Percentiles rank a stretch among this genome's conserved stretches.
Evolutionary conservation across 164 flowering plant species (phyloP).

Genomic region (Chloranthus sessilifolius): DNA sequence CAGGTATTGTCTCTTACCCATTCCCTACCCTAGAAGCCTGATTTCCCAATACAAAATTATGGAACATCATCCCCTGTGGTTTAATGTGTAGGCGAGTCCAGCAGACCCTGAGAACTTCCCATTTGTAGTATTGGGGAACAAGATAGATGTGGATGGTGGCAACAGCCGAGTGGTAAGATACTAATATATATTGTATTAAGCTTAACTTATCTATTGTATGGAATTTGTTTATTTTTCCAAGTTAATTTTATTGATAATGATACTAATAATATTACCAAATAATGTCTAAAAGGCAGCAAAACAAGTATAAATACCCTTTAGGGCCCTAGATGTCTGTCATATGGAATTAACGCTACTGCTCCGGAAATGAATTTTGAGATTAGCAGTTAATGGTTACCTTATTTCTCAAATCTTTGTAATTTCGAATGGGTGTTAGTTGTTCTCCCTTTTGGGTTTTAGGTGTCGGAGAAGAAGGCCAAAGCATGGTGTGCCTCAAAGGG

Average conservation of each 20-base stretch:
- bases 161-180: conserved; percentile 84
- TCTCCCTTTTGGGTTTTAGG: conserved; percentile 29
- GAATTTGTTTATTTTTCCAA: too few relatives aligned
- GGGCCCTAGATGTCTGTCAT: too few relatives aligned
- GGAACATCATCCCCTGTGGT: background rate
- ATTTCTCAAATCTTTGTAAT: background rate
- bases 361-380: too few relatives aligned
- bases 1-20: conserved; percentile 45
- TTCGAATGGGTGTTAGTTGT: background rate
- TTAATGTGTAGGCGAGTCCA: conserved; percentile 69
- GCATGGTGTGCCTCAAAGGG: conserved; percentile 97
- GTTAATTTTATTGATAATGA: too few relatives aligned
- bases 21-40: background rate
- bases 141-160: conserved; percentile 90
- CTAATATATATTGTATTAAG: too few relatives aligned
- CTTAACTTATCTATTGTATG: too few relatives aligned
- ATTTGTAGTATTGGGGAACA: conserved; percentile 88
- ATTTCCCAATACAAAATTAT: background rate
- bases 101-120: conserved; percentile 92
- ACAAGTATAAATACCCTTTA: too few relatives aligned
- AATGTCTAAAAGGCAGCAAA: too few relatives aligned
- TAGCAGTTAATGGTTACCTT: too few relatives aligned
- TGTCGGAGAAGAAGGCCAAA: conserved; percentile 88
- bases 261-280: too few relatives aligned
- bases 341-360: too few relatives aligned